Evolutionary conservation across 2,329 filamentous ascomycete genomes (phyloP).

Genomic region (Colletotrichum sp.): DNA sequence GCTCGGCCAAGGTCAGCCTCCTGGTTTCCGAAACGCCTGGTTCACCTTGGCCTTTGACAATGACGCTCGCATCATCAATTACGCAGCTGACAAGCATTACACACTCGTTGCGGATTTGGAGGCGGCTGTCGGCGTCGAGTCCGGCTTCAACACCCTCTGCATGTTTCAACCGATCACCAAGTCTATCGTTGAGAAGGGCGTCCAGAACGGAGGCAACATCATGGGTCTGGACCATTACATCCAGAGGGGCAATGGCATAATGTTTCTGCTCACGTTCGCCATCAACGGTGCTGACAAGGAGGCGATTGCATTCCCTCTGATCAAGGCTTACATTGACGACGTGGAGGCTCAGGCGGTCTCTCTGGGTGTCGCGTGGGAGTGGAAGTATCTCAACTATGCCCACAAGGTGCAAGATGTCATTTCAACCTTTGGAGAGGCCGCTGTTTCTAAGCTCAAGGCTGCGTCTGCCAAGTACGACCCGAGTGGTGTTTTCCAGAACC

Average conservation of each 20-base stretch:
- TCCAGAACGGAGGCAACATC: conserved; percentile 35
- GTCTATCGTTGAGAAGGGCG: conserved; percentile 32
- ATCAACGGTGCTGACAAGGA: conserved; percentile 37
- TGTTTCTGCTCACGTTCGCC: conserved; percentile 35
- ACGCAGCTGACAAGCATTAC: conserved; percentile 34
- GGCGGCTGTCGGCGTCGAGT: conserved; percentile 24
- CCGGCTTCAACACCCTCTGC: conserved; percentile 32
- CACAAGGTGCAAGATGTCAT: conserved; percentile 41
- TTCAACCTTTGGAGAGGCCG: conserved; percentile 39
- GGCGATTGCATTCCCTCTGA: conserved; percentile 36
- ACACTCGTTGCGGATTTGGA: conserved; percentile 30
- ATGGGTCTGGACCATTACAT: conserved; percentile 36
- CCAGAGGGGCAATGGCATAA: conserved; percentile 29
- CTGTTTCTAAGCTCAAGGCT: conserved; percentile 34
- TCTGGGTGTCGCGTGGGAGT: conserved; percentile 28
- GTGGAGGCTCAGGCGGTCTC: conserved; percentile 30
- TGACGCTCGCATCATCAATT: conserved; percentile 35
- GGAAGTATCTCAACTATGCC: conserved; percentile 51
- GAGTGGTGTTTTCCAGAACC: conserved; percentile 39
- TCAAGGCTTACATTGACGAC: conserved; percentile 36
- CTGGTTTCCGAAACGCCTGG: conserved; percentile 38
- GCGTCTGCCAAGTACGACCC: conserved; percentile 42
- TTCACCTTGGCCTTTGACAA: conserved; percentile 40
- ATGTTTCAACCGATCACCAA: conserved; percentile 38
- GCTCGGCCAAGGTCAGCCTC: conserved; percentile 31